Evolutionary conservation across 78 protist species (phyloP).

Genomic region (Polysphondylium violaceum): DNA sequence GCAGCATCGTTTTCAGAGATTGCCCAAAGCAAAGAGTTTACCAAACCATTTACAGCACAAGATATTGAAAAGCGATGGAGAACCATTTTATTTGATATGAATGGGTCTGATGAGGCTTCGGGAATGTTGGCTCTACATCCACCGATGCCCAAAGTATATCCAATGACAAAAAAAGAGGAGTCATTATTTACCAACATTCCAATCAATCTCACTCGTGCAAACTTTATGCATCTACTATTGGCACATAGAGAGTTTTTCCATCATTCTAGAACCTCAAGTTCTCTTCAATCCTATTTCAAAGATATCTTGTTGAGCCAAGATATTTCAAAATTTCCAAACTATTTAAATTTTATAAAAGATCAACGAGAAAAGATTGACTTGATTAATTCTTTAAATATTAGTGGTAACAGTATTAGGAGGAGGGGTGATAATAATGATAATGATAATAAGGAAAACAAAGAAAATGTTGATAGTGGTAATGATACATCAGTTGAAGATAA

Average conservation of each 20-base stretch:
- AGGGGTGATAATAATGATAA: not conserved
- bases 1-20: conserved; percentile 1
- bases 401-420: not conserved
- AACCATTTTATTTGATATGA: conserved; percentile 7
- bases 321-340: conserved; percentile 13
- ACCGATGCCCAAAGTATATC: not conserved
- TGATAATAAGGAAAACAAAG: not conserved
- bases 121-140: conserved; percentile 24
- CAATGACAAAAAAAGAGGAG: not conserved
- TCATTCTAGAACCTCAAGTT: conserved; percentile 13
- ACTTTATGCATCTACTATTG: conserved; percentile 12
- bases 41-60: conserved; percentile 22
- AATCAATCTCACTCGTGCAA: not conserved
- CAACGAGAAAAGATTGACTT: conserved; percentile 13
- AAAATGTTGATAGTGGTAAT: not conserved
- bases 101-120: conserved; percentile 32
- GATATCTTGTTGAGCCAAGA: conserved; percentile 1
- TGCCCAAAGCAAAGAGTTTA: conserved; percentile 6
- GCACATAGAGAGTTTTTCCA: conserved; percentile 10
- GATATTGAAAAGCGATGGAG: conserved; percentile 43
- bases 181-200: not conserved
- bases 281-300: not conserved
- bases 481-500: not conserved
- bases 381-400: not conserved
- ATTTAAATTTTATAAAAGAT: conserved; percentile 1